Evolutionary conservation across 169 alveolate species (phyloP).

Genomic region (Eimeria falciformis): DNA sequence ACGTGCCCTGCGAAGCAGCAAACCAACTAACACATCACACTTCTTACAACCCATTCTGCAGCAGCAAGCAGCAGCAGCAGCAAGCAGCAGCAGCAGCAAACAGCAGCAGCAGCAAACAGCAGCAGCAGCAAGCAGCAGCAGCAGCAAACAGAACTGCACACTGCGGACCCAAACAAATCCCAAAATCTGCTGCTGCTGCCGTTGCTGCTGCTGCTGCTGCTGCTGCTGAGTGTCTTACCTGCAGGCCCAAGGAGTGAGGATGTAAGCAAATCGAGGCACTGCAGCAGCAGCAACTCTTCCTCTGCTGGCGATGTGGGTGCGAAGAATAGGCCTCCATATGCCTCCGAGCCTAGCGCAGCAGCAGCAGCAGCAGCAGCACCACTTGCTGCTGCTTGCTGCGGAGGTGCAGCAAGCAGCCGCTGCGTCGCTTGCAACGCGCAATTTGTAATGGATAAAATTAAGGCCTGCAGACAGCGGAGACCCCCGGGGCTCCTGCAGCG

Average conservation of each 20-base stretch:
- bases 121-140: no score
- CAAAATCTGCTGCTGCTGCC: no score
- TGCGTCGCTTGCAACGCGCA: constrained; percentile 70
- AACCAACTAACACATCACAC: neutral
- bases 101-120: no score
- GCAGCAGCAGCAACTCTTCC: constrained; percentile 62
- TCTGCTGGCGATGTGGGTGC: constrained; percentile 68
- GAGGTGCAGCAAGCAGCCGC: constrained; percentile 56
- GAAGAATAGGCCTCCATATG: constrained; percentile 48
- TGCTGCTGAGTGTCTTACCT: constrained; percentile 29
- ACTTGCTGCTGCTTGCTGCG: constrained; percentile 45
- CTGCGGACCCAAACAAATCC: no score
- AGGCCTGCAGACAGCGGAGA: constrained; percentile 61
- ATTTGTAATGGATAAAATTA: constrained; percentile 33
- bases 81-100: no score
- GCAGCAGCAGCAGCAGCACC: constrained; percentile 64
- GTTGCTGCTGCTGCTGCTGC: neutral
- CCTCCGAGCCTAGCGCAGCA: constrained; percentile 57
- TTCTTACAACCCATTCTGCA: neutral
- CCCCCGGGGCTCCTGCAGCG: constrained; percentile 73
- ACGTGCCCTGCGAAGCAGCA: constrained; percentile 43
- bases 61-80: neutral
- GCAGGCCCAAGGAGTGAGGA: constrained; percentile 56
- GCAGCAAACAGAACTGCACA: no score
- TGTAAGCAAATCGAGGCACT: constrained; percentile 58